A percentile compares a stretch with the other conserved stretches of the same genome.
These are phyloP conservation scores for Wallacemonas sp. DNA, from an alignment of 208 protist species.

Conservation along the genomic window DNA sequence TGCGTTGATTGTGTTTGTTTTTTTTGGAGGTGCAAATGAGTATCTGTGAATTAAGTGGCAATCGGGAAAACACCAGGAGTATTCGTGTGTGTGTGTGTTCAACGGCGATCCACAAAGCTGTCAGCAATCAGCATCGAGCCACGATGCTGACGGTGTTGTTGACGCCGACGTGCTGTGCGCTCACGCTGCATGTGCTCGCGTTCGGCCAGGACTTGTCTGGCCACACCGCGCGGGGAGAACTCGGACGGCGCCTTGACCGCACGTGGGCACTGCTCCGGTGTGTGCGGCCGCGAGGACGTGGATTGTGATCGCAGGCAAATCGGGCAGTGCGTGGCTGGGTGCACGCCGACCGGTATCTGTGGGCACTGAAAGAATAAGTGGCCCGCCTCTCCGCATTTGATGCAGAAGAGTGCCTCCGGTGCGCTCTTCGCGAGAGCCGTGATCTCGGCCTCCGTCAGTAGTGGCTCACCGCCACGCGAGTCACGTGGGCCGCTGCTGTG, in stretches of 20 bases:
- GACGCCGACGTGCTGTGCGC: neutral
- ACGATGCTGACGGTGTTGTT: slow-evolving; percentile 4
- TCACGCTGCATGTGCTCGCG: neutral
- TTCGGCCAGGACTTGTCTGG: slow-evolving; percentile 2
- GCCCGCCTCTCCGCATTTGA: slow-evolving; percentile 57
- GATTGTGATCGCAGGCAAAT: slow-evolving; percentile 42
- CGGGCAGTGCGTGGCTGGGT: slow-evolving; percentile 53
- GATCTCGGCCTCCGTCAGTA: slow-evolving; percentile 11
- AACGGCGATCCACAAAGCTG: slow-evolving; percentile 35
- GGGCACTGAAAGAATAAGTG: slow-evolving; percentile 58
- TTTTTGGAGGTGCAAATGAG: too few species aligned
- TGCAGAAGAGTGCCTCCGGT: slow-evolving; percentile 51
- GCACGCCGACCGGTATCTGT: slow-evolving; percentile 29
- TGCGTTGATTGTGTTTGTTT: too few species aligned
- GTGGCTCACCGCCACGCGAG: neutral
- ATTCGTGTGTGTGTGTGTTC: neutral
- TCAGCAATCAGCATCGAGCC: slow-evolving; percentile 52
- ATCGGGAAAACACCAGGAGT: neutral
- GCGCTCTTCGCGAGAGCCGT: neutral
- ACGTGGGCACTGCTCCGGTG: slow-evolving; percentile 49
- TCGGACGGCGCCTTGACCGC: slow-evolving; percentile 41
- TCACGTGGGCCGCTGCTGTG: slow-evolving; percentile 1
- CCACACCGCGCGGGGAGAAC: slow-evolving; percentile 39
- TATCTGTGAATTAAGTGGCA: neutral
- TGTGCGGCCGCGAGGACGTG: slow-evolving; percentile 27